Base-by-base conservation (phyloP, 176 grass and related monocot genomes). In the Rhynchospora pubera region DNA sequence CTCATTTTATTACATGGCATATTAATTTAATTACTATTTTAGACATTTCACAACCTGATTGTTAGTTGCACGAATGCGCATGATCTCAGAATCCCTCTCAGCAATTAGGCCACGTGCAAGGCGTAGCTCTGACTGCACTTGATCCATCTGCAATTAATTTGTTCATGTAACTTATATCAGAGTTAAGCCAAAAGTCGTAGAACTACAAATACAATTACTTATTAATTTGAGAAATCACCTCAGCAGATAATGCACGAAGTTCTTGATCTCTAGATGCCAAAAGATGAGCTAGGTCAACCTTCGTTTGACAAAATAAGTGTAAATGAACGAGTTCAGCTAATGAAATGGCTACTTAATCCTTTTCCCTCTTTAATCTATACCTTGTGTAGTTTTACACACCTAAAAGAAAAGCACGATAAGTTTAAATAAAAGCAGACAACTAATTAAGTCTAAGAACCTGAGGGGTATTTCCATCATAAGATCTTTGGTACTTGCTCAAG, bases 241-340 rank as follows among this genome's bases (percentile, higher is more conserved):
- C 95, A 28, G 95, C 89, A 5, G 90, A 91, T 56, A 98, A 86
- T 48, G 95, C 85, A 85, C 95, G 89, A 53, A 98, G 90, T 91
- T 98, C 95, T 93, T 98, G 95, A 80, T 98, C 92, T 86, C 95
- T 89, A 67, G 95, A 91, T 80, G 92, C 95, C 85, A 98, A 88
- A 53, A 98, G 87, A 91, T 98, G 95, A 77, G 87, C 92, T 85
- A 98, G 90, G 60, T 98, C 95, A 85, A 94, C 95, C 95, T 98
- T 85, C 81, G 81, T 52, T 76, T 76, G 22, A 30, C 46, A 53
- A 55, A 45, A 79, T n/a, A n/a, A n/a, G n/a, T n/a, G n/a, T n/a
- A n/a, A n/a, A n/a, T n/a, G n/a, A n/a, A n/a, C n/a, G 15, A 70
- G 39, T 70, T 47, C 67, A 47, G 67, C 18, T 47, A 34, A 71